A percentile compares a stretch with the other conserved stretches of the same genome.
phyloP scores from a whole-genome alignment of 2,329 filamentous ascomycete genomes.

The Trichoderma pleuroti region DNA sequence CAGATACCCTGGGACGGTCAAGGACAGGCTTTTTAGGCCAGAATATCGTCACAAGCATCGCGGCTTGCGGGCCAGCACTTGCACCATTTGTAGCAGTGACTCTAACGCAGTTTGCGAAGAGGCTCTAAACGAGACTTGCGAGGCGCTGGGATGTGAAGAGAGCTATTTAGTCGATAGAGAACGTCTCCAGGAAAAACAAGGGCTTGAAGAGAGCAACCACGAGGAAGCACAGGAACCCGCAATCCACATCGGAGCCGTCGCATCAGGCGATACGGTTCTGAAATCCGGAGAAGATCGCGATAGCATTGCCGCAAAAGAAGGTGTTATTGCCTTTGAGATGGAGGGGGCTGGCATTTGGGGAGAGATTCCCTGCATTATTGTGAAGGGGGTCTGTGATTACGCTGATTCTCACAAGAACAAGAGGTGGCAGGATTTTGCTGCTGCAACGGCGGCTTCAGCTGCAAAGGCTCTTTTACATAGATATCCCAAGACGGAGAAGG shows the following conservation, averaged over 20 bases:
- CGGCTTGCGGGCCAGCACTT: not conserved
- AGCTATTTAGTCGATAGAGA: constrained; percentile 31
- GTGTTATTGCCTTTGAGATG: constrained; percentile 35
- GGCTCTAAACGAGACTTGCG: constrained; percentile 16
- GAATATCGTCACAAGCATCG: constrained; percentile 34
- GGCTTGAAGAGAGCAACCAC: not conserved
- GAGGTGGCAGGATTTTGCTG: constrained; percentile 36
- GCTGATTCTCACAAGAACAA: constrained; percentile 40
- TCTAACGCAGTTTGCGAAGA: constrained; percentile 15
- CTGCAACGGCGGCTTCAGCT: constrained; percentile 33
- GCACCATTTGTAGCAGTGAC: constrained; percentile 7
- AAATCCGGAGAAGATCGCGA: constrained; percentile 37
- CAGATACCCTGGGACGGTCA: constrained; percentile 26
- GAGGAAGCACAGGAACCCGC: constrained; percentile 17
- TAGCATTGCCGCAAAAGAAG: constrained; percentile 25
- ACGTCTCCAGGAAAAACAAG: constrained; percentile 21
- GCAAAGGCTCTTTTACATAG: constrained; percentile 18
- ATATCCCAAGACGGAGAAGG: constrained; percentile 6
- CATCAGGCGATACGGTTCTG: constrained; percentile 40
- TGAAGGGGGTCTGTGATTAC: constrained; percentile 40
- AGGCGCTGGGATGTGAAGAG: constrained; percentile 19
- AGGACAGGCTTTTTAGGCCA: constrained; percentile 32
- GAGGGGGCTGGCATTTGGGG: constrained; percentile 34
- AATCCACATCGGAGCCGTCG: constrained; percentile 38
- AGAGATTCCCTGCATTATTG: constrained; percentile 33